Percentiles rank a stretch among this genome's conserved stretches.
Evolutionary conservation across 2,329 filamentous ascomycete species (phyloP).

Genomic region (Coleophoma crateriformis): DNA sequence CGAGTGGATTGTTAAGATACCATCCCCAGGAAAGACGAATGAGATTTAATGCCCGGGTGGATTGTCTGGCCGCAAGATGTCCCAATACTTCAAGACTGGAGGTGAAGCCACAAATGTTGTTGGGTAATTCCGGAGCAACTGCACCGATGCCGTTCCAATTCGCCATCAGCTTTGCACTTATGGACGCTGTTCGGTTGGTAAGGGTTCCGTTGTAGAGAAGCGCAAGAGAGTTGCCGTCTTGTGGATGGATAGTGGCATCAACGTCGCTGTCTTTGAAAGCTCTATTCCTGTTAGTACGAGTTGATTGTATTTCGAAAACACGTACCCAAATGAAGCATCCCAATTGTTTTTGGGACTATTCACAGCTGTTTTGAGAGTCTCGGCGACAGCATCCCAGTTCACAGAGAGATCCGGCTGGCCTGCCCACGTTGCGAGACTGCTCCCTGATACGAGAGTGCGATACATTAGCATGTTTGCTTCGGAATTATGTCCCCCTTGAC

Average conservation of each 20-base stretch:
- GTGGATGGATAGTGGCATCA: slow-evolving; percentile 49
- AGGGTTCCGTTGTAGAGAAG: slow-evolving; percentile 27
- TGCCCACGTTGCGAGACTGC: slow-evolving; percentile 36
- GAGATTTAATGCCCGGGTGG: slow-evolving; percentile 47
- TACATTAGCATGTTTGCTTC: slow-evolving; percentile 29
- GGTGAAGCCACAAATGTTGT: slow-evolving; percentile 53
- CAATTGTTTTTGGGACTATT: slow-evolving; percentile 12
- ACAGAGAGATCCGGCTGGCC: slow-evolving; percentile 15
- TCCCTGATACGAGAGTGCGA: slow-evolving; percentile 40
- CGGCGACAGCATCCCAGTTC: slow-evolving; percentile 12
- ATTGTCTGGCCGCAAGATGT: slow-evolving; percentile 41
- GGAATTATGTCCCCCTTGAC: slow-evolving; percentile 22
- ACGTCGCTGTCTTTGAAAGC: slow-evolving; percentile 30
- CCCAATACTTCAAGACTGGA: slow-evolving; percentile 53
- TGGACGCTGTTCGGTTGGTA: slow-evolving; percentile 30
- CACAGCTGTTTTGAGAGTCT: slow-evolving; percentile 12
- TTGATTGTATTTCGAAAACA: neutral
- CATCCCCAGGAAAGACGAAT: slow-evolving; percentile 54
- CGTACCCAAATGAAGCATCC: slow-evolving; percentile 16
- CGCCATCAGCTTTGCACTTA: slow-evolving; percentile 15
- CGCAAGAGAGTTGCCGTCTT: slow-evolving; percentile 55
- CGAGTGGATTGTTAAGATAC: slow-evolving; percentile 51
- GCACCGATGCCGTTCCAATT: slow-evolving; percentile 39
- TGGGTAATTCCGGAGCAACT: slow-evolving; percentile 48
- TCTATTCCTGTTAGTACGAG: slow-evolving; percentile 12